These are phyloP conservation scores for Podila verticillata DNA, from an alignment of 192 early-diverging fungal genomes.

Conservation along the genomic window DNA sequence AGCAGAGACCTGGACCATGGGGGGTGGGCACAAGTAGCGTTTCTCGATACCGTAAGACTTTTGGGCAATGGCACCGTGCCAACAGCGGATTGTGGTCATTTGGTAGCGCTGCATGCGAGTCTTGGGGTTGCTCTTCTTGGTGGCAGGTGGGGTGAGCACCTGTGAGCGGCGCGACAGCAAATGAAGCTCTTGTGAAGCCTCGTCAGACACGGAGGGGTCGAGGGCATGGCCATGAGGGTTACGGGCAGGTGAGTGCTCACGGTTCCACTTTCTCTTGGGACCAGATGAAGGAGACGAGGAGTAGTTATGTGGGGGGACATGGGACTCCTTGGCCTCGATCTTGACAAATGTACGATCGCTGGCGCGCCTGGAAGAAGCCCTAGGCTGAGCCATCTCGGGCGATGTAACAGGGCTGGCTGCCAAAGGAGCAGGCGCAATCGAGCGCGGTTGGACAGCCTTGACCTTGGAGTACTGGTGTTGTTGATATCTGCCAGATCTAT, in stretches of 20 bases:
- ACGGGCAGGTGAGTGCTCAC: conserved; percentile 40
- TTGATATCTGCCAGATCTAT: conserved; percentile 7
- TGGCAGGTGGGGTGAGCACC: neutral
- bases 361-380: conserved; percentile 13
- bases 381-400: conserved; percentile 15
- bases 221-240: conserved; percentile 30
- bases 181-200: conserved; percentile 41
- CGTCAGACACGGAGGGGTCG: conserved; percentile 12
- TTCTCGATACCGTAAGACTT: conserved; percentile 97
- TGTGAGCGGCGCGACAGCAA: conserved; percentile 37
- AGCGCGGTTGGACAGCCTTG: conserved; percentile 44
- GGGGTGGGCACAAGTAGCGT: conserved; percentile 83
- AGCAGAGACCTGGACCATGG: conserved; percentile 69
- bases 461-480: conserved; percentile 13
- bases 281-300: neutral
- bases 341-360: conserved; percentile 29
- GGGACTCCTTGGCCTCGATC: conserved; percentile 40
- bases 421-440: conserved; percentile 44
- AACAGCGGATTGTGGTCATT: conserved; percentile 81
- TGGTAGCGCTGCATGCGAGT: conserved; percentile 45
- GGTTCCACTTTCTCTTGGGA: conserved; percentile 46
- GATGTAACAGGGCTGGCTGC: conserved; percentile 6
- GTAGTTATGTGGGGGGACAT: neutral
- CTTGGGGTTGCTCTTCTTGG: conserved; percentile 17
- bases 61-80: conserved; percentile 87